Conservation (phyloP, 495 filamentous ascomycete genomes). For the Annulohypoxylon stygium region DNA sequence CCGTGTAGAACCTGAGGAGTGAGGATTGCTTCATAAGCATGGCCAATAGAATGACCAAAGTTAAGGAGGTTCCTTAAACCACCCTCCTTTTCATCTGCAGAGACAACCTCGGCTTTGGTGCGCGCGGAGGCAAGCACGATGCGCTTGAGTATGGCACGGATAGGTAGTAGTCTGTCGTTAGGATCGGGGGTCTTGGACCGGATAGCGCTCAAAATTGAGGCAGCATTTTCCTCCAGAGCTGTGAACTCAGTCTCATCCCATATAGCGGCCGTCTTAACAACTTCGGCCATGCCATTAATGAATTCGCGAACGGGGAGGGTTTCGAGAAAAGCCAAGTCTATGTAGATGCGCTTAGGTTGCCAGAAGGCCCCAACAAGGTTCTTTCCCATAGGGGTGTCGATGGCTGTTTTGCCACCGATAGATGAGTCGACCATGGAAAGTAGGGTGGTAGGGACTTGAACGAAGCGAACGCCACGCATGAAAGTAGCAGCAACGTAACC, state of each 20-base stretch:
- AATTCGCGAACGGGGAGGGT: conserved; percentile 93
- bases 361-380: conserved; percentile 97
- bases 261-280: conserved; percentile 97
- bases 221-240: conserved; percentile 83
- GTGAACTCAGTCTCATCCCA: conserved; percentile 92
- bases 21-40: conserved; percentile 94
- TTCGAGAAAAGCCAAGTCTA: conserved; percentile 93
- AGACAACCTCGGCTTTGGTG: conserved; percentile 94
- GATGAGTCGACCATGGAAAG: conserved; percentile 98
- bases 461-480: conserved; percentile 96
- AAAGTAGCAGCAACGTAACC: conserved; percentile 97
- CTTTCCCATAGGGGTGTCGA: conserved; percentile 96
- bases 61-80: conserved; percentile 95
- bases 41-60: conserved; percentile 98
- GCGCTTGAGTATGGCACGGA: conserved; percentile 83
- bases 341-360: conserved; percentile 93
- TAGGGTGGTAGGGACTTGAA: conserved; percentile 95
- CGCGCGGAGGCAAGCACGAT: conserved; percentile 89
- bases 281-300: conserved; percentile 99
- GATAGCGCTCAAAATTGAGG: conserved; percentile 77
- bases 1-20: conserved; percentile 96
- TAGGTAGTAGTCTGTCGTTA: conserved; percentile 70
- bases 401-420: conserved; percentile 98
- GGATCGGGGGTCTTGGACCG: conserved; percentile 66
- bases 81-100: conserved; percentile 92